These are phyloP conservation scores for Nothomitra cinnamomea DNA, from an alignment of 2,329 filamentous ascomycete species.

Conservation along the genomic window DNA sequence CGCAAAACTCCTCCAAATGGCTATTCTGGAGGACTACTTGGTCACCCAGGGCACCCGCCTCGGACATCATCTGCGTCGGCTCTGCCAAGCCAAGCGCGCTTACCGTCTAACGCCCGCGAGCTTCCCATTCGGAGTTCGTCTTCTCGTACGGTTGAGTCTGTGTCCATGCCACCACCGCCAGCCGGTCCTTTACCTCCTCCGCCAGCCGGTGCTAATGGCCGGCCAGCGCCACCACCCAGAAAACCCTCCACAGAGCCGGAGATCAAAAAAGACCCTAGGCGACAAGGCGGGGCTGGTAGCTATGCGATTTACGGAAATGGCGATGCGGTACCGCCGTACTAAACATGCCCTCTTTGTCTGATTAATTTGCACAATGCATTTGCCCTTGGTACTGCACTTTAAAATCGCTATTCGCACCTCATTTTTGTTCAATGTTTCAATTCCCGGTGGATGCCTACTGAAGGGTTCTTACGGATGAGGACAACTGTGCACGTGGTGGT, in stretches of 20 bases:
- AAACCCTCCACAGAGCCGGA: conserved; percentile 37
- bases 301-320: conserved; percentile 16
- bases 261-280: conserved; percentile 32
- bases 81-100: not conserved
- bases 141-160: not conserved
- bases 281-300: conserved; percentile 35
- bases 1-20: not conserved
- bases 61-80: conserved; percentile 4
- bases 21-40: not conserved
- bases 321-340: not conserved
- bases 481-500: too few species aligned
- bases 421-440: not conserved
- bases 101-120: not conserved
- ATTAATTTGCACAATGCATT: not conserved
- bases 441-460: not conserved
- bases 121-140: not conserved
- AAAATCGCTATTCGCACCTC: not conserved
- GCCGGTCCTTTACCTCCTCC: conserved; percentile 42
- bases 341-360: conserved; percentile 8
- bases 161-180: conserved; percentile 33
- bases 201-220: conserved; percentile 17
- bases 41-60: not conserved
- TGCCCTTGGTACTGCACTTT: not conserved
- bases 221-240: conserved; percentile 23
- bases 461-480: too few species aligned